Evolutionary conservation across 768 basidiomycete genomes (phyloP).

Genomic region (Trametes coccinea): DNA sequence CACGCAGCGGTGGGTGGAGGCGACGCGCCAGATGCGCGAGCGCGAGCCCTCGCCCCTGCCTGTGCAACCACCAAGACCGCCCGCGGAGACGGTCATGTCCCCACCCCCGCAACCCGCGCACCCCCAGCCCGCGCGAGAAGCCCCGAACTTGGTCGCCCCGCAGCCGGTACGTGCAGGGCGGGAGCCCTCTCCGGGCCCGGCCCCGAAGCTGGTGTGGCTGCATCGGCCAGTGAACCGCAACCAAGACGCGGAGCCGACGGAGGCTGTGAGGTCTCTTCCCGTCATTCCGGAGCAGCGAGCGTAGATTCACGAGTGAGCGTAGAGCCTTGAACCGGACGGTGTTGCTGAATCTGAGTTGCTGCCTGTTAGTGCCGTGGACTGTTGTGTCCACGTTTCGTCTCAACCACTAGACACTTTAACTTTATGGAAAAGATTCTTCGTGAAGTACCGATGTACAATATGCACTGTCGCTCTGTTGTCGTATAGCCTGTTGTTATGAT

Average conservation of each 20-base stretch:
- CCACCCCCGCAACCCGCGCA: background rate
- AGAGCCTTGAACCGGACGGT: background rate
- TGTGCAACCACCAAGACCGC: background rate
- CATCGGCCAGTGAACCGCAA: constrained; percentile 23
- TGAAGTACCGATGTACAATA: background rate
- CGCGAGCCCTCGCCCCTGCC: constrained; percentile 19
- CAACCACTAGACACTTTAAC: too few relatives aligned
- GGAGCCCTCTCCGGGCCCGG: constrained; percentile 14
- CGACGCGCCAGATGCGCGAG: constrained; percentile 21
- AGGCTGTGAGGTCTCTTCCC: constrained; percentile 1
- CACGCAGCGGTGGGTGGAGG: constrained; percentile 25
- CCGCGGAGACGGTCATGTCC: background rate
- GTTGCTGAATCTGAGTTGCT: too few relatives aligned
- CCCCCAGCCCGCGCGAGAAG: background rate
- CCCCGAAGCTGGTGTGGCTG: constrained; percentile 26
- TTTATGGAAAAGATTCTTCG: too few relatives aligned
- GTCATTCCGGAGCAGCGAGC: constrained; percentile 12
- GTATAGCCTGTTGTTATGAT: background rate
- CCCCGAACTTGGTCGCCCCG: constrained; percentile 7
- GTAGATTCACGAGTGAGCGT: background rate
- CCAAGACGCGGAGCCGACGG: constrained; percentile 2
- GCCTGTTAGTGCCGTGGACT: too few relatives aligned
- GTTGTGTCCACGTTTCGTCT: too few relatives aligned
- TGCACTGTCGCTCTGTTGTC: background rate
- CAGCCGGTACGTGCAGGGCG: constrained; percentile 16